Base-by-base conservation (phyloP, 257 asterid genomes). In the Solanum gandarillasii region DNA sequence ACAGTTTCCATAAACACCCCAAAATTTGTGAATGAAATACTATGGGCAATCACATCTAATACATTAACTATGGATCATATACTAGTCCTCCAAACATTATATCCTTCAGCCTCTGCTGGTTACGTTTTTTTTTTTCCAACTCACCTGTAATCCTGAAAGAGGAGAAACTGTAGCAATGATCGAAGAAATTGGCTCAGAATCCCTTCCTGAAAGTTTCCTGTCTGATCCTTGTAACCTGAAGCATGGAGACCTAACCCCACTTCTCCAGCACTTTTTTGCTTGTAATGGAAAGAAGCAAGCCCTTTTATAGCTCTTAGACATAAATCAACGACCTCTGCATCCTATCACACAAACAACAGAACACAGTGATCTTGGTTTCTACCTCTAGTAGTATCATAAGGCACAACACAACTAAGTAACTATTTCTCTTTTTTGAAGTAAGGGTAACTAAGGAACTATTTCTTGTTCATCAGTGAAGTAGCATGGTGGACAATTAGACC, bases 131-230 rank as follows among this genome's bases (percentile, higher is more conserved):
- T 48, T 39, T 71, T 86, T 52, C 71, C 90, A 41, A 48, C 93
- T 91, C 85, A 95, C 99, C 98, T 94, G 90, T 95, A 97, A 88
- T 97, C 98, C 90, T 95, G 98, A 86, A 97, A 95, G 88, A 97
- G 96, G 88, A 97, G 96, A 85, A 95, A 92, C 87, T 95, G 98
- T 90, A 97, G 91, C 90, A 95, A 87, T 21, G 96, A 93, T 55
- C 93, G 94, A 87, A 97, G 98, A 93, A 95, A 95, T 34, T 91
- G 92, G 89, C 96, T 88, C 85, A 97, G 95, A 88, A 97, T 89
- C 92, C 98, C 98, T 91, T 97, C 98, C 90, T 88, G 99, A 86
- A 89, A 43, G 83, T 92, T 93, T 83, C 99, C 99, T 89, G 86
- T 91, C n/a, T 93, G 86, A 84, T 92, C 95, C 76, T 87, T 88